Evolutionary conservation across 495 filamentous ascomycete species (phyloP).

Genomic region (Cenococcum geophilum): DNA sequence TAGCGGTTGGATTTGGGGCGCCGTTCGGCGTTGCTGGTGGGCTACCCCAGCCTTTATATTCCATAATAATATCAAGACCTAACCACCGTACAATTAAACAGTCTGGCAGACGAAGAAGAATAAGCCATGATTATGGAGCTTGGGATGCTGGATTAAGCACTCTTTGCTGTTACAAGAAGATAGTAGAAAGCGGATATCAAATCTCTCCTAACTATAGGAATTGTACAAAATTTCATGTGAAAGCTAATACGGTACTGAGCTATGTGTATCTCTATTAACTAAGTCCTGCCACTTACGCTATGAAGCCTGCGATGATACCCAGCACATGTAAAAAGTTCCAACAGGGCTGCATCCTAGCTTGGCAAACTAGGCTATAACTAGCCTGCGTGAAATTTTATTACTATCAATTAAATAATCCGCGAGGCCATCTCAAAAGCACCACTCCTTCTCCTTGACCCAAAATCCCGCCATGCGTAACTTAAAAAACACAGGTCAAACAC

Average conservation of each 20-base stretch:
- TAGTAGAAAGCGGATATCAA: not conserved
- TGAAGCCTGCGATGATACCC: not conserved
- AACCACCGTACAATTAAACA: constrained; percentile 35
- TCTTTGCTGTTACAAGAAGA: not conserved
- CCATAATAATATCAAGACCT: not conserved
- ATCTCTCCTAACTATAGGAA: constrained; percentile 1
- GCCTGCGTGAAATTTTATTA: not conserved
- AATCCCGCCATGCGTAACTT: constrained; percentile 38
- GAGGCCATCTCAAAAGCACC: not conserved
- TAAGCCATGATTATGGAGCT: constrained; percentile 19
- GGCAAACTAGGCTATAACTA: not conserved
- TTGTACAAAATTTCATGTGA: constrained; percentile 5
- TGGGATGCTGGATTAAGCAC: not conserved
- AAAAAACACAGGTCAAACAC: constrained; percentile 28
- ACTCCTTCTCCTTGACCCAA: not conserved
- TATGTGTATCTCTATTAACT: not conserved
- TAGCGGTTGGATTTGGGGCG: constrained; percentile 66
- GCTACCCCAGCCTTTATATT: constrained; percentile 35
- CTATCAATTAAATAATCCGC: not conserved
- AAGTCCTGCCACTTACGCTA: not conserved
- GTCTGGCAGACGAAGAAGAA: constrained; percentile 83
- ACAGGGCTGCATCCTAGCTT: not conserved
- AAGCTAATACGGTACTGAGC: not conserved
- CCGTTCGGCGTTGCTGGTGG: constrained; percentile 80
- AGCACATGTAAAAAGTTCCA: not conserved